Conservation (phyloP, 208 protist genomes). For the Leishmania turanica region DNA sequence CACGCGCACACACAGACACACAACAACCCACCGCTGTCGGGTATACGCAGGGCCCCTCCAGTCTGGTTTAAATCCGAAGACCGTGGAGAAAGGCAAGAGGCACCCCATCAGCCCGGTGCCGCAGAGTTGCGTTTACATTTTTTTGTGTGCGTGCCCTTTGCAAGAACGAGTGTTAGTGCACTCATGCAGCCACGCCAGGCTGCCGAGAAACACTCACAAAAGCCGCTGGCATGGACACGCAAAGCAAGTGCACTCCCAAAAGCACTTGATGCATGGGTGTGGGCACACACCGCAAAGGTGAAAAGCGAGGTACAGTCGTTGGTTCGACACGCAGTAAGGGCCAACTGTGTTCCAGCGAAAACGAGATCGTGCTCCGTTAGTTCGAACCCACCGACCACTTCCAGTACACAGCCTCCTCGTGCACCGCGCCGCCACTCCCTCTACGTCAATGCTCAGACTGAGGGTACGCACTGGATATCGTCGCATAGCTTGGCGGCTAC, state of each 20-base stretch:
- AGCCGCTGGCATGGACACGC: not conserved
- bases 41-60: not conserved
- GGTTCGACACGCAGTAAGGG: not conserved
- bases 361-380: not conserved
- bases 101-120: not conserved
- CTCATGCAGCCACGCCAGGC: not conserved
- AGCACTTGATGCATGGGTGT: not conserved
- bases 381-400: not conserved
- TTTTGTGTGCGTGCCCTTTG: not conserved
- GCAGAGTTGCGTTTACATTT: not conserved
- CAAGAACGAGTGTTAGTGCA: not conserved
- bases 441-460: conserved; percentile 13
- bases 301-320: not conserved
- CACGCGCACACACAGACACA: not conserved
- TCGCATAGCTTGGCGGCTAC: not conserved
- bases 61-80: not conserved
- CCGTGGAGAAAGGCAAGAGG: not conserved
- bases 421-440: not conserved
- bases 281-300: not conserved
- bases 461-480: conserved; percentile 1
- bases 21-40: not conserved
- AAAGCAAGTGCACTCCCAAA: not conserved
- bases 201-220: not conserved
- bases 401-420: not conserved
- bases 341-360: not conserved